These are phyloP conservation scores for Citrus unshiu DNA, from an alignment of 345 rosid genomes.

Conservation along the genomic window DNA sequence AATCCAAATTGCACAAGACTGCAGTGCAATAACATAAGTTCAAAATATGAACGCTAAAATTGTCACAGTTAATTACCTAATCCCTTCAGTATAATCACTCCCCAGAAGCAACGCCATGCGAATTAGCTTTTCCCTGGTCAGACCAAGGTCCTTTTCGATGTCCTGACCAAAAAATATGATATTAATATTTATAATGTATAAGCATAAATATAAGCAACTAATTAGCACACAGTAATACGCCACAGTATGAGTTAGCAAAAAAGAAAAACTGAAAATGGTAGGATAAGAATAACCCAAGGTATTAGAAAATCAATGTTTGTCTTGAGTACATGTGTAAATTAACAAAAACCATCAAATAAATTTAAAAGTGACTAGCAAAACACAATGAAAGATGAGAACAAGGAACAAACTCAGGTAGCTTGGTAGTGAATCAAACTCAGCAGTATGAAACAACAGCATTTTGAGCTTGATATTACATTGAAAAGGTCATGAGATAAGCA, in stretches of 20 bases:
- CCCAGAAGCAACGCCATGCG: constrained; percentile 96
- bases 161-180: constrained; percentile 43
- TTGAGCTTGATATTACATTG: too few species aligned
- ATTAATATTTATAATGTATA: background rate
- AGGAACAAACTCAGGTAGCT: background rate
- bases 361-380: background rate
- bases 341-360: background rate
- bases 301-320: background rate
- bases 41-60: constrained; percentile 1
- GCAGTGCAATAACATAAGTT: background rate
- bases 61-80: constrained; percentile 49
- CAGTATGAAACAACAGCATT: too few species aligned
- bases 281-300: background rate
- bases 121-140: constrained; percentile 72
- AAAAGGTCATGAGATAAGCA: too few species aligned
- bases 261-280: background rate
- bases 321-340: background rate
- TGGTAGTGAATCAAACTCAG: too few species aligned
- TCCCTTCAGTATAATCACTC: constrained; percentile 97
- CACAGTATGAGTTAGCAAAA: background rate
- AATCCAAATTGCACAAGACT: background rate
- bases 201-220: background rate
- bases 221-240: background rate
- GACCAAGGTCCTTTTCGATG: constrained; percentile 87
- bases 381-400: background rate